Evolutionary conservation across 2,329 filamentous ascomycete species (phyloP).

Genomic region (Gnomoniopsis smithogilvyi): DNA sequence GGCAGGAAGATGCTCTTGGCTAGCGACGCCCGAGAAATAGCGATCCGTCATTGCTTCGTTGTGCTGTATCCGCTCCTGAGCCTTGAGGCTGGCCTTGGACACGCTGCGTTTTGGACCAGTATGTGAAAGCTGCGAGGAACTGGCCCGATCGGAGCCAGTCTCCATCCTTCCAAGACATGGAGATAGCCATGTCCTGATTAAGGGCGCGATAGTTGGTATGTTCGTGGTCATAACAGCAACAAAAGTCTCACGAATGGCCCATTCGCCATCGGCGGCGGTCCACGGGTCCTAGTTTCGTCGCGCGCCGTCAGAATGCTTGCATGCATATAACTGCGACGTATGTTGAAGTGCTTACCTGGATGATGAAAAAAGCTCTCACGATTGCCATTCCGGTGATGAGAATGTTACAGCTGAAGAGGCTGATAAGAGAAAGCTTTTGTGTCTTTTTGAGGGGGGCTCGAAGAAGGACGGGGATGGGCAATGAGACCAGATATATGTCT

Average conservation of each 20-base stretch:
- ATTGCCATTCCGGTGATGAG: conserved; percentile 13
- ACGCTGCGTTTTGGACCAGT: neutral
- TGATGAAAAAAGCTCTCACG: conserved; percentile 4
- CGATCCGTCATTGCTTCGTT: neutral
- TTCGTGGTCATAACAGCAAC: conserved; percentile 13
- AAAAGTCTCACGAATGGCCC: conserved; percentile 11
- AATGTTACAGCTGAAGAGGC: conserved; percentile 15
- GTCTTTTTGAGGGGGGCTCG: conserved; percentile 1
- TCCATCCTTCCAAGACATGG: neutral
- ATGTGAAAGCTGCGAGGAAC: neutral
- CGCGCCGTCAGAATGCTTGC: neutral
- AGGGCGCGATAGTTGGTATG: conserved; percentile 8
- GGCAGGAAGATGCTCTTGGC: neutral
- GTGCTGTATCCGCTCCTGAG: neutral
- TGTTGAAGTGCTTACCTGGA: conserved; percentile 6
- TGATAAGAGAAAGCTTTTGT: conserved; percentile 11
- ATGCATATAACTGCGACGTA: too few species aligned
- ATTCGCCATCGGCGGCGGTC: conserved; percentile 11
- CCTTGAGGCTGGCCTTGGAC: neutral
- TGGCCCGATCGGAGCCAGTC: neutral
- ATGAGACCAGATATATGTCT: conserved; percentile 17
- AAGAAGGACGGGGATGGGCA: conserved; percentile 7
- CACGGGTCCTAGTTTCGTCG: conserved; percentile 2
- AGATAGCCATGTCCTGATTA: conserved; percentile 10
- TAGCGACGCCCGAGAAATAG: neutral